Percentiles rank a stretch among this genome's conserved stretches.
Conservation (phyloP, 2,329 filamentous ascomycete genomes). For the Tolypocladium endophyticum region DNA sequence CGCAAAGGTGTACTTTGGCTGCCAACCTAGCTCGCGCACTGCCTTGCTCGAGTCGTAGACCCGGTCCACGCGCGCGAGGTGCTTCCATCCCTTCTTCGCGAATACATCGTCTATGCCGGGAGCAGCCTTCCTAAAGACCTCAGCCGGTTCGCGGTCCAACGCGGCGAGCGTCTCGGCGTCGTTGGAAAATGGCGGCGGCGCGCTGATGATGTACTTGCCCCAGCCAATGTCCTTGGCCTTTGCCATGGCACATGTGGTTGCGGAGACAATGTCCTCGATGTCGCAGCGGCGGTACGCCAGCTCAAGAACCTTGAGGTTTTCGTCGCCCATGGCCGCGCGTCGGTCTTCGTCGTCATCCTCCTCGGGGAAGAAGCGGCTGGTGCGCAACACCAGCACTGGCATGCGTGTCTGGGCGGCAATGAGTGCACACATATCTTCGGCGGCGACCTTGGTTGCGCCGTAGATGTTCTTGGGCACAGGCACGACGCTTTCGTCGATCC, state of each 20-base stretch:
- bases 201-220: constrained; percentile 32
- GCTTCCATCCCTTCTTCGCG: constrained; percentile 21
- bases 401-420: constrained; percentile 25
- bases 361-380: constrained; percentile 38
- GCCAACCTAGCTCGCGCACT: constrained; percentile 29
- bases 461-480: constrained; percentile 37
- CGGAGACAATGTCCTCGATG: constrained; percentile 31
- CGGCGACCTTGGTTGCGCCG: constrained; percentile 35
- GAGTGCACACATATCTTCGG: constrained; percentile 35
- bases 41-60: constrained; percentile 34
- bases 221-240: constrained; percentile 21
- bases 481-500: constrained; percentile 31
- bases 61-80: constrained; percentile 27
- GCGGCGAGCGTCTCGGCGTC: constrained; percentile 17
- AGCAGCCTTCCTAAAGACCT: constrained; percentile 15
- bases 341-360: constrained; percentile 32
- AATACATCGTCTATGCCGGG: constrained; percentile 21
- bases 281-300: constrained; percentile 33
- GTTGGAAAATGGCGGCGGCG: constrained; percentile 27
- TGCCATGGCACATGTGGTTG: constrained; percentile 26
- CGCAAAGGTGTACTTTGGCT: constrained; percentile 29
- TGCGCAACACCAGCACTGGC: constrained; percentile 32
- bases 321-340: constrained; percentile 22
- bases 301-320: constrained; percentile 38
- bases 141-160: constrained; percentile 21